A percentile compares a stretch with the other conserved stretches of the same genome.
Conservation (phyloP, 2,329 filamentous ascomycete genomes). For the Paecilomyces fulvus region DNA sequence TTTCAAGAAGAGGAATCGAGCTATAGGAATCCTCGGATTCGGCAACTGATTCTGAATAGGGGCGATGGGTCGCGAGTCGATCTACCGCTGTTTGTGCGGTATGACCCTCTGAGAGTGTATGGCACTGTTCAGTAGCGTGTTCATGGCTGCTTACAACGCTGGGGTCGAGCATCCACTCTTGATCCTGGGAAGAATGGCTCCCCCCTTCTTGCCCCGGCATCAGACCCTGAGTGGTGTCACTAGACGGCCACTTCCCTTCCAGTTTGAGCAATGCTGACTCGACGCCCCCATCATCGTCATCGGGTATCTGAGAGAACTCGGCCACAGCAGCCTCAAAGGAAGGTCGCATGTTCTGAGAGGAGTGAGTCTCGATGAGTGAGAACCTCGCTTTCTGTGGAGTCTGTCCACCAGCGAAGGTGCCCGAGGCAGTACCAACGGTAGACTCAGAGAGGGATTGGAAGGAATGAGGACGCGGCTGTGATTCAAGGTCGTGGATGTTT, state of each 20-base stretch:
- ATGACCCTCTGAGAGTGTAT: conserved; percentile 8
- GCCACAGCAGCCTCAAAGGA: conserved; percentile 88
- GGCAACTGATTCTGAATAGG: conserved; percentile 39
- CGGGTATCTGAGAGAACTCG: conserved; percentile 77
- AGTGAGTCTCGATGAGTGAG: conserved; percentile 42
- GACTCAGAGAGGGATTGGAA: conserved; percentile 19
- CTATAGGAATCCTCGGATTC: conserved; percentile 67
- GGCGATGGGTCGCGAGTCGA: conserved; percentile 21
- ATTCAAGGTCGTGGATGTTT: conserved; percentile 55
- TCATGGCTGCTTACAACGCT: background rate
- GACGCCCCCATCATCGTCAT: conserved; percentile 80
- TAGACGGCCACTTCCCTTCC: conserved; percentile 61
- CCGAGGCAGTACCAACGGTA: background rate
- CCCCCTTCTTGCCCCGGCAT: conserved; percentile 2
- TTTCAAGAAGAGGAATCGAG: conserved; percentile 67
- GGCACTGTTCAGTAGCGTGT: background rate
- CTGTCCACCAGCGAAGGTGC: conserved; percentile 2
- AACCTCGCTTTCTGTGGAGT: conserved; percentile 15
- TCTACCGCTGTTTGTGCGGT: conserved; percentile 18
- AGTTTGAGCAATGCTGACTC: conserved; percentile 89
- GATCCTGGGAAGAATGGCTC: background rate
- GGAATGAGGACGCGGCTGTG: conserved; percentile 26
- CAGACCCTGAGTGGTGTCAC: conserved; percentile 5
- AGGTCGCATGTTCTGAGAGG: conserved; percentile 48
- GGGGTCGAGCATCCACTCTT: background rate